Base-by-base conservation (phyloP, 768 basidiomycete species). In the Lanmaoa rubissima region DNA sequence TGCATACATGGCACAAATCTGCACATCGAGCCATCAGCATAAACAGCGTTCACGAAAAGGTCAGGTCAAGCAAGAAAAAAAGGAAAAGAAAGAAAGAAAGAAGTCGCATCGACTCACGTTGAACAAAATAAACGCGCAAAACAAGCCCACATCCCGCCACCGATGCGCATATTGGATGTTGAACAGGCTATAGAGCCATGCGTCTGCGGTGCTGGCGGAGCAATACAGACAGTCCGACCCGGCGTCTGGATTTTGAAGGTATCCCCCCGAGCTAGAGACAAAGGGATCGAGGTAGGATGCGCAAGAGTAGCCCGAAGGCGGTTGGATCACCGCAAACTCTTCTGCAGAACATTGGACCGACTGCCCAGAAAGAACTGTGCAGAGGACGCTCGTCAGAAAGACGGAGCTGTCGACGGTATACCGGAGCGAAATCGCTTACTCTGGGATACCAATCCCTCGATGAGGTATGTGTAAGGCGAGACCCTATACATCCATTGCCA, bases 401-500 rank as follows among this genome's bases (percentile, higher is more conserved):
- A 19, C 7, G 5, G 17, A 21, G 11, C 1, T 4, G 8, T 35
- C 6, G 4, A 28, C 12, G 4, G 5, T 48, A 16, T 17, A 34
- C 6, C 3, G 0, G 14, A 28, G 5, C 10, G 12, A 35, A n/a
- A 28, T 16, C 9, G 62, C 78, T 59, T 62, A 88, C 87, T 70
- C 67, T 78, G 73, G 0, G 76, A 72, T 9, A 74, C 60, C 24
- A 81, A 58, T 32, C 72, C 78, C 48, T 83, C 83, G 53, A 86
- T 75, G 28, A 86, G 70, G 60, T 86, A 85, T 1, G 80, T 80
- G 65, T 75, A 83, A 0, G 82, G 82, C 4, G 81, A 82, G 31
- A 79, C 9, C 53, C 66, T 75, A 58, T 79, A 88, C 86, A 88
- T 86, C 86, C 87, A 89, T 50, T 70, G 65, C 87, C 87, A 90